These are phyloP conservation scores for Arthrobotrys entomopaga DNA, from an alignment of 2,329 filamentous ascomycete genomes.

Conservation along the genomic window DNA sequence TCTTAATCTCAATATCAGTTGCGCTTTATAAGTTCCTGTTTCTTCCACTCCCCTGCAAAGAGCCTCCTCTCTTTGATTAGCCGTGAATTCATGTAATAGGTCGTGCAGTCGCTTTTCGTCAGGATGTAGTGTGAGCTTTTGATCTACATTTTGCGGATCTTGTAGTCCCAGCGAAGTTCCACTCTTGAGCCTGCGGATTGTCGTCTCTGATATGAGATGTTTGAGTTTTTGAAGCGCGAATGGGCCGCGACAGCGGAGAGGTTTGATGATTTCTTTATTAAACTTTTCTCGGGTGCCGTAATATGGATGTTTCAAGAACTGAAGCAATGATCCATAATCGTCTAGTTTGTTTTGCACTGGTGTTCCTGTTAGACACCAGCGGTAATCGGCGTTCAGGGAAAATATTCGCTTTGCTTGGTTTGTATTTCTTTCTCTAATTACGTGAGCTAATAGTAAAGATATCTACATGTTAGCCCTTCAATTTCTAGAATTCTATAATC, in stretches of 20 bases:
- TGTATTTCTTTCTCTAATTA: conserved; percentile 60
- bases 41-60: neutral
- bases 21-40: conserved; percentile 9
- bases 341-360: conserved; percentile 63
- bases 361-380: conserved; percentile 64
- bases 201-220: conserved; percentile 59
- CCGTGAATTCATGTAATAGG: conserved; percentile 11
- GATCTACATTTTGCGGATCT: conserved; percentile 16
- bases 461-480: neutral
- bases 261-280: conserved; percentile 56
- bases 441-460: conserved; percentile 60
- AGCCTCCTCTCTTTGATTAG: neutral
- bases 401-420: conserved; percentile 59
- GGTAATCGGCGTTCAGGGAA: conserved; percentile 56
- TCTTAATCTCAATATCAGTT: conserved; percentile 54
- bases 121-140: conserved; percentile 42
- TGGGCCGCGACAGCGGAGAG: conserved; percentile 54
- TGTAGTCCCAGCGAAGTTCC: conserved; percentile 36
- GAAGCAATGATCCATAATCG: conserved; percentile 62
- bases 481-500: neutral
- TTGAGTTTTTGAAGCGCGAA: conserved; percentile 56
- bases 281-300: conserved; percentile 58
- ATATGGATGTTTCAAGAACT: conserved; percentile 60
- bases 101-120: conserved; percentile 28
- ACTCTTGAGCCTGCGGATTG: conserved; percentile 60